These are phyloP conservation scores for Mucor lusitanicus DNA, from an alignment of 371 early-diverging fungal species.

Conservation along the genomic window DNA sequence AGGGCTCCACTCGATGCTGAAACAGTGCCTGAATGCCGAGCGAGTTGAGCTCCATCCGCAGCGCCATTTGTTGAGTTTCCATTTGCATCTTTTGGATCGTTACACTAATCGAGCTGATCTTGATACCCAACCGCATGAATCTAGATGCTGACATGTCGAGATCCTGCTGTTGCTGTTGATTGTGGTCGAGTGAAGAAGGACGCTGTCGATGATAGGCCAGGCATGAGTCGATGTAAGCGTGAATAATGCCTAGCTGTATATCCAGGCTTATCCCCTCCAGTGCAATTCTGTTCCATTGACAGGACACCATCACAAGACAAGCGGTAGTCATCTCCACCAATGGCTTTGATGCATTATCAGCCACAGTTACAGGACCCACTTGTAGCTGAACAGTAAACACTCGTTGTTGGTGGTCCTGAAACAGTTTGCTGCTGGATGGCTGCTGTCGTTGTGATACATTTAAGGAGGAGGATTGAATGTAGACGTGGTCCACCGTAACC, in stretches of 20 bases:
- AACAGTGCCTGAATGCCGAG: background rate
- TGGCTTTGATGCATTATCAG: background rate
- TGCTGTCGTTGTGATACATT: background rate
- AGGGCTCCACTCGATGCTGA: background rate
- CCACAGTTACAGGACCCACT: background rate
- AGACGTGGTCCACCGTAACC: background rate
- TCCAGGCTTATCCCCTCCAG: slow-evolving; percentile 1
- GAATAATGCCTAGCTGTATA: background rate
- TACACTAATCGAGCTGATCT: background rate
- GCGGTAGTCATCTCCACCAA: background rate
- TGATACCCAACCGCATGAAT: background rate
- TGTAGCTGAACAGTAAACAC: background rate
- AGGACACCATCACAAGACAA: background rate
- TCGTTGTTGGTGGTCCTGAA: background rate
- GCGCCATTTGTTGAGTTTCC: background rate
- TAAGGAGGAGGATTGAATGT: background rate
- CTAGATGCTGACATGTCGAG: background rate
- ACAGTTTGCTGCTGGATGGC: background rate
- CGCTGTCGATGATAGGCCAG: background rate
- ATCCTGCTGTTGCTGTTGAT: background rate
- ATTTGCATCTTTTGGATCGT: background rate
- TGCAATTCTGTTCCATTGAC: background rate
- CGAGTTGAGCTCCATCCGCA: background rate
- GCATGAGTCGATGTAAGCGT: background rate
- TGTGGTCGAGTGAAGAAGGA: no score